Conservation (phyloP, 345 rosid genomes). For the Salix caprea region DNA sequence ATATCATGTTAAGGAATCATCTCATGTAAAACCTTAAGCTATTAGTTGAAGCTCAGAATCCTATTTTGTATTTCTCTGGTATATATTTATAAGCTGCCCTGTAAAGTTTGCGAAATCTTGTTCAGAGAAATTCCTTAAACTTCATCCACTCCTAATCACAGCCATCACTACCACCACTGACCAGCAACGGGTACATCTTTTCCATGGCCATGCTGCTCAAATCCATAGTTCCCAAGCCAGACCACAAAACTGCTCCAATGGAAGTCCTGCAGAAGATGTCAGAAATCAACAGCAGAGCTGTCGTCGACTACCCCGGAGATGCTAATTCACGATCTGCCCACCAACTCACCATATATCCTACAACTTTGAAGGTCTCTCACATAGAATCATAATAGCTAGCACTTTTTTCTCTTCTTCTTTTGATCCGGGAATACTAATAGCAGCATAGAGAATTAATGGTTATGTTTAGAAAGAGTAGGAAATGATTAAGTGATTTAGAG, state of each 20-base stretch:
- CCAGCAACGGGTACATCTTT: slow-evolving; percentile 12
- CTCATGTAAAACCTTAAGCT: too few relatives aligned
- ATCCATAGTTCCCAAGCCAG: slow-evolving; percentile 55
- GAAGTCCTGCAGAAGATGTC: slow-evolving; percentile 41
- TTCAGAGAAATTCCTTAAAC: slow-evolving; percentile 27
- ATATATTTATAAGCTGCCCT: slow-evolving; percentile 48
- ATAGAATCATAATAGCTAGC: neutral
- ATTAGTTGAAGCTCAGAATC: neutral
- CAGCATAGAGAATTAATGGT: neutral
- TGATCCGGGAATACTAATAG: neutral
- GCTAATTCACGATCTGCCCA: slow-evolving; percentile 41
- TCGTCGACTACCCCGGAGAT: slow-evolving; percentile 37
- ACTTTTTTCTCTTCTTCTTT: neutral
- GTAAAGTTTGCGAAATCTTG: slow-evolving; percentile 51
- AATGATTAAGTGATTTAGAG: neutral
- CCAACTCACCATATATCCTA: slow-evolving; percentile 48
- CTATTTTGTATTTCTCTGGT: slow-evolving; percentile 22
- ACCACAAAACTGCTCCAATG: slow-evolving; percentile 30
- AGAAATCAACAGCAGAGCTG: slow-evolving; percentile 39
- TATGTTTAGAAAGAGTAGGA: neutral
- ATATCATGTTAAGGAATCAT: too few relatives aligned
- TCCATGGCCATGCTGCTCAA: slow-evolving; percentile 40
- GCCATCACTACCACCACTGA: slow-evolving; percentile 5
- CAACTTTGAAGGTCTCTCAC: slow-evolving; percentile 70
- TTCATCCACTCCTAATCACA: slow-evolving; percentile 20